Percentiles rank a stretch among this genome's conserved stretches.
Evolutionary conservation across 2,329 filamentous ascomycete genomes (phyloP).

Genomic region (Phyllosticta citriasiana): DNA sequence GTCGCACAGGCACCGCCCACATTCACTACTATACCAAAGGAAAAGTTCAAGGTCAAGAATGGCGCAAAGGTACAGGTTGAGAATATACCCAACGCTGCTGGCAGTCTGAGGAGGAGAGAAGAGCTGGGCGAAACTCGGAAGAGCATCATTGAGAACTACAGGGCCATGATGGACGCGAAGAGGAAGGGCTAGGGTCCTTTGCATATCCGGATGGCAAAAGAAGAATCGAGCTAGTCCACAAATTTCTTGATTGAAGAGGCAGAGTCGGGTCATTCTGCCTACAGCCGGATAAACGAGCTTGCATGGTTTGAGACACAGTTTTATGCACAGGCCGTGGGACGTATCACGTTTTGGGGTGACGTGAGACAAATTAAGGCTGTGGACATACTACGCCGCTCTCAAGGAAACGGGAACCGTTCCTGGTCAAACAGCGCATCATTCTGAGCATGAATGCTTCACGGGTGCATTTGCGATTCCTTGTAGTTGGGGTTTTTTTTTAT

Average conservation of each 20-base stretch:
- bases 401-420: too few relatives aligned
- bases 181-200: neutral
- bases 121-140: slow-evolving; percentile 60
- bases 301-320: neutral
- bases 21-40: slow-evolving; percentile 51
- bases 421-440: too few relatives aligned
- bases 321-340: neutral
- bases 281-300: neutral
- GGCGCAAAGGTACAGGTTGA: slow-evolving; percentile 57
- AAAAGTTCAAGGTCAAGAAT: slow-evolving; percentile 55
- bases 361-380: neutral
- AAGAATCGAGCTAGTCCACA: neutral
- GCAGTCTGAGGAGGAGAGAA: slow-evolving; percentile 62
- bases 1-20: slow-evolving; percentile 68
- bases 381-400: neutral
- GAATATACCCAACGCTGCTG: slow-evolving; percentile 58
- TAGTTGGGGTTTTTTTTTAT: too few relatives aligned
- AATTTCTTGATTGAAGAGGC: neutral
- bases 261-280: neutral
- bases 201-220: too few relatives aligned
- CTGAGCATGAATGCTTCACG: too few relatives aligned
- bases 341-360: neutral
- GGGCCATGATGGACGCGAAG: slow-evolving; percentile 22
- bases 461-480: too few relatives aligned
- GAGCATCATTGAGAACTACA: slow-evolving; percentile 64